Base-by-base conservation (phyloP, 768 basidiomycete genomes). In the Pleurotus platypus region DNA sequence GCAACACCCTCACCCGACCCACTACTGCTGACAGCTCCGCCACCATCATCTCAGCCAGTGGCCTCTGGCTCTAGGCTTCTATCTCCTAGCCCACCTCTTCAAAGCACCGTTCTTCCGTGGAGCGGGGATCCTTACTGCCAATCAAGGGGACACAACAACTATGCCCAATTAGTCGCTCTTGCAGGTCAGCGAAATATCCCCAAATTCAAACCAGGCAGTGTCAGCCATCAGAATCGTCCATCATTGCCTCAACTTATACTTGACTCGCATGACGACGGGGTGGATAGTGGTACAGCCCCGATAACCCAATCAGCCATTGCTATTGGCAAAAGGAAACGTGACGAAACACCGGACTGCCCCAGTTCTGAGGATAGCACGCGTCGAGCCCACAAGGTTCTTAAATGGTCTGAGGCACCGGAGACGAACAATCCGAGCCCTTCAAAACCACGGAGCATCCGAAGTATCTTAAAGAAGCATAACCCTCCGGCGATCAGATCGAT, bases 401-500 rank as follows among this genome's bases (percentile, higher is more conserved):
- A 54, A 42, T 54, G 51, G 51, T 54, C 51, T 18, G 51, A 54
- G 15, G 51, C 37, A 40, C 18, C 51, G n/a, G 18, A 16, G 24
- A 18, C 35, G 15, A 37, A 22, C 38, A 39, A 50, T 50, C 49
- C 22, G 13, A 24, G 37, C 22, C 39, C 51, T 30, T 40, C 51
- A 3, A 26, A n/a, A 9, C 51, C 37, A 11, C 27, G 15, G 24
- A 40, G 37, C 26, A 42, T 39, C 20, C 51, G 51, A 39, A 42
- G 51, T 42, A 54, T 54, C n/a, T 37, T 54, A 16, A 54, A 54
- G 39, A 54, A 54, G 51, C 51, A 54, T 8, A 54, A 54, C 22
- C 51, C 51, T 26, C 51, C 51, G 12, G 39, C 38, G 18, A 54
- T 54, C 51, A 39, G 51, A 24, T 54, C 39, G 5, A 40, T 18